Base-by-base conservation (phyloP, 805 yeast genomes). In the Lipomyces spencermartinsiae region DNA sequence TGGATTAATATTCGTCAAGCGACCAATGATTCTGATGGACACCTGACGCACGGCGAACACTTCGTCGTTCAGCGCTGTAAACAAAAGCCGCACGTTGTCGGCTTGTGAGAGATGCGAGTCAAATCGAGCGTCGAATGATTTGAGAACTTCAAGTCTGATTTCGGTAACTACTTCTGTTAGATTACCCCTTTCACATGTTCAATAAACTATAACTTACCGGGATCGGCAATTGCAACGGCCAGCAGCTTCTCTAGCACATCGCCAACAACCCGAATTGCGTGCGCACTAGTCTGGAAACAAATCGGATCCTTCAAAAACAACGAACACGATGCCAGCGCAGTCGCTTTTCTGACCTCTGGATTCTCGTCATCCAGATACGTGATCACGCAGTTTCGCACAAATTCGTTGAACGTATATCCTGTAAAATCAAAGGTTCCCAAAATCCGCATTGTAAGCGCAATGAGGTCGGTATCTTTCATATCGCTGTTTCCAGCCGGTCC, bases 41-140 rank as follows among this genome's bases (percentile, higher is more conserved):
- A 87, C 90, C 73, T 90, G 87, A 64, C 97, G 85, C 10, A 95
- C 90, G 10, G 87, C 87, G 76, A 95, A 95, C 1, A 85, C 86
- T 78, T 94, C 98, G 79, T 95, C 99, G 76, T 95, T 91, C 65
- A 94, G 80, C 0, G 97, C 94, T 82, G 93, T 91, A 74, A 94
- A 92, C 29, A 95, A 81, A 14, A 93, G 79, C 64, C 92, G 83
- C 39, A 93, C 94, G 77, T 93, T 93, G 68, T 91, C 97, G 0
- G 97, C 96, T 77, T 95, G 98, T 0, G 98, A 92, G 39, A 95
- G 79, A 74, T 95, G 98, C 0, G 97, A 91, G 74, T 95, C 98
- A 76, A 94, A 91, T 66, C 84, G 84, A 1, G 88, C 85, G 49
- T 91, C 91, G 51, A 96, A 81, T 58, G 93, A 85, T 62, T 84